Evolutionary conservation across 495 filamentous ascomycete genomes (phyloP).

Genomic region (Daldinia loculata): DNA sequence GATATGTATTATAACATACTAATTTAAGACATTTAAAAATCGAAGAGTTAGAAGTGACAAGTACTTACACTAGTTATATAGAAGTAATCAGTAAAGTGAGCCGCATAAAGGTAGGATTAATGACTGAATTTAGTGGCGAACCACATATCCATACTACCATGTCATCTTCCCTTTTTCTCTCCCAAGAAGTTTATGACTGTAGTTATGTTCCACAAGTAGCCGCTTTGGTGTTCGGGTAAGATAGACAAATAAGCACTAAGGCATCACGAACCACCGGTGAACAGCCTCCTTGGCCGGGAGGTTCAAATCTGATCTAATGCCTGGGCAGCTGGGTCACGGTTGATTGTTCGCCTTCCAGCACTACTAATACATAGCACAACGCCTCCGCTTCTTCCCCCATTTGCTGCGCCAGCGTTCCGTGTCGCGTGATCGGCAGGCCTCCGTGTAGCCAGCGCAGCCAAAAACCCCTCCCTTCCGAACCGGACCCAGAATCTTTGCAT

Average conservation of each 20-base stretch:
- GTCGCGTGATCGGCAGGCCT: not conserved
- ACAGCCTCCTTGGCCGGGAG: not conserved
- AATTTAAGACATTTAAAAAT: no score
- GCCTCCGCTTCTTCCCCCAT: not conserved
- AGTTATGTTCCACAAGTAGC: not conserved
- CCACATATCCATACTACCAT: not conserved
- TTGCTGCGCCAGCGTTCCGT: not conserved
- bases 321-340: not conserved
- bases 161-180: not conserved
- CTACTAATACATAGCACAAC: not conserved
- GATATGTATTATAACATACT: no score
- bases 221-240: not conserved
- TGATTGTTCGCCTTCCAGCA: not conserved
- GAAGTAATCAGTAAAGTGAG: not conserved
- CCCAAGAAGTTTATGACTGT: not conserved
- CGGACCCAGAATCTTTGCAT: not conserved
- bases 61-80: no score
- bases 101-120: not conserved
- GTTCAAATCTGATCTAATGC: not conserved
- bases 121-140: not conserved
- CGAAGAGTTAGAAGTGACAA: no score
- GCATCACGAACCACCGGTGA: not conserved
- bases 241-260: not conserved
- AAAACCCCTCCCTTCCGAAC: not conserved
- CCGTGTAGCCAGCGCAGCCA: not conserved